Evolutionary conservation across 805 yeast genomes (phyloP).

Genomic region (Sugiyamaella chiloensis): DNA sequence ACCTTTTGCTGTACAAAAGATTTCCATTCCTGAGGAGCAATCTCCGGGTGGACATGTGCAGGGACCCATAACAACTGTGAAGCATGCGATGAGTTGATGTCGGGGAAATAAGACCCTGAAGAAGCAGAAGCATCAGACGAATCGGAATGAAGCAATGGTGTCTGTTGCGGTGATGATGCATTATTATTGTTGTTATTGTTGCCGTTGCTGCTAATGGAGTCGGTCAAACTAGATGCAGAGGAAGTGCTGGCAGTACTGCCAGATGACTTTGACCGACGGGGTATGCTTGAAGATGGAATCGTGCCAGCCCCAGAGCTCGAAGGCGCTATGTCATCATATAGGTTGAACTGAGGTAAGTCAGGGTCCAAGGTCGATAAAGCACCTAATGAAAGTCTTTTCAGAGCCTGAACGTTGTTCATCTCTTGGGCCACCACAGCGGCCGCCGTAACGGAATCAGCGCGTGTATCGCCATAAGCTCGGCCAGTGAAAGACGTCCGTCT

Average conservation of each 20-base stretch:
- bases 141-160: too few relatives aligned
- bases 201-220: background rate
- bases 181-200: too few relatives aligned
- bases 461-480: conserved; percentile 13
- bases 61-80: conserved; percentile 81
- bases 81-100: conserved; percentile 20
- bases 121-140: background rate
- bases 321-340: conserved; percentile 4
- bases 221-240: background rate
- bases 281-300: conserved; percentile 3
- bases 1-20: conserved; percentile 39
- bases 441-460: conserved; percentile 23
- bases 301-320: conserved; percentile 2
- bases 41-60: conserved; percentile 87
- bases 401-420: conserved; percentile 38
- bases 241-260: background rate
- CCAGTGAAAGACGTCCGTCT: too few relatives aligned
- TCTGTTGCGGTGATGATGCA: too few relatives aligned
- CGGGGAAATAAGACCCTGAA: background rate
- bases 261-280: conserved; percentile 2
- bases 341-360: conserved; percentile 32
- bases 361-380: conserved; percentile 39
- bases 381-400: conserved; percentile 40
- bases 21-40: conserved; percentile 81
- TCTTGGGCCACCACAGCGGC: conserved; percentile 40